Base-by-base conservation (phyloP, 2,329 filamentous ascomycete species). In the Fusarium tjaetaba region DNA sequence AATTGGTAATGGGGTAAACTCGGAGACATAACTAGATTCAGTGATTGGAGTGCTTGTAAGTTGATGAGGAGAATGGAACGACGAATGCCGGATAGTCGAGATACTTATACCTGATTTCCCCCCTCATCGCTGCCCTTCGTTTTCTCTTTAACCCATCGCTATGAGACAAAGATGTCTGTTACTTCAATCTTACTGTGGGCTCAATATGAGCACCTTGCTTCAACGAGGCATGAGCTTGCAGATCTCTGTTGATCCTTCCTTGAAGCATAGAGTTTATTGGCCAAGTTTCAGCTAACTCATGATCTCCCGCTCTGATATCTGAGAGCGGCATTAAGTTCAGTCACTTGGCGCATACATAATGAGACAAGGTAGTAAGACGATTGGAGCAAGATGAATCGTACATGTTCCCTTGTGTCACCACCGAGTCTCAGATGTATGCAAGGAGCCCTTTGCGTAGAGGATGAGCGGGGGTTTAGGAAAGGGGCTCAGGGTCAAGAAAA, bases 21-120 rank as follows among this genome's bases (percentile, higher is more conserved):
- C 16, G 0, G 11, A 11, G 46, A 30, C 28, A 22, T 16, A 49
- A 15, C 10, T 16, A 11, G 26, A 49, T 7, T n/a, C 9, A 16
- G 8, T 49, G 46, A 16, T 9, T 49, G 20, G 3, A n/a, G 8
- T 16, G 4, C 8, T 32, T 49, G 14, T 49, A 22, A n/a, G 22
- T 16, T 32, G 10, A 32, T 16, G 14, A 49, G 22, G n/a, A 49
- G 11, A 49, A 7, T 1, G 7, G 2, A 13, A 18, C 1, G 10
- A 1, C 15, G 3, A 45, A 26, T 18, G 13, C 5, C 4, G 22
- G 16, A 7, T 1, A 24, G 30, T 18, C 16, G 8, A 3, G n/a
- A 18, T 51, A 34, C 11, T 34, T 51, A 51, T 26, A 15, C 6
- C 11, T 10, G 16, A 7, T 8, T 24, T 20, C 4, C 18, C 9